Base-by-base conservation (phyloP, 176 grass and related monocot genomes). In the Poa annua region DNA sequence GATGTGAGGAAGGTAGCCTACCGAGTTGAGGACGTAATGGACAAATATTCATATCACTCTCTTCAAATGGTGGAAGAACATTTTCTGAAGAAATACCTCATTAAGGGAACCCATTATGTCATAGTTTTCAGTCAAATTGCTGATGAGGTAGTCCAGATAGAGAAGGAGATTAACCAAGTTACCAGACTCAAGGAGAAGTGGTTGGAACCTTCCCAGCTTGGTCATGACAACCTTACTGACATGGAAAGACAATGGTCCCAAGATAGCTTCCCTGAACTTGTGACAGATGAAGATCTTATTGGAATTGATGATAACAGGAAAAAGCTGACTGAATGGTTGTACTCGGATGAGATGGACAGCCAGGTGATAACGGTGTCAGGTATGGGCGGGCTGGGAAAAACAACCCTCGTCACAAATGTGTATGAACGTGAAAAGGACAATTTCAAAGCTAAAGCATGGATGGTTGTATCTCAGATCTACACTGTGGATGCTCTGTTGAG, bases 11-110 rank as follows among this genome's bases (percentile, higher is more conserved):
- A 56, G 65, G 6, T 70, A 21, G 79, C 79, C 20, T 71, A 81
- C 50, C 79, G 22, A 55, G 79, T 81, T 44, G 80, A 81, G 80
- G 66, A 81, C 20, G 66, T 82, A 22, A 59, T 82, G 80, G 80
- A 82, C 7, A 82, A 73, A 44, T 82, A 82, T 53, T 72, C 67
- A n/a, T 81, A 71, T 71, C 35, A 81, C 22, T 39, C 49, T 14
- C 21, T 71, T 81, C 66, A 81, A 71, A 41, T 81, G n/a, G 13
- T 39, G 5, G 80, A 81, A 81, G 66, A 81, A 81, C 1, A 15
- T 11, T 80, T 66, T 48, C 26, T 82, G 50, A 82, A 57, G 22
- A 71, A 45, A 14, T 16, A 29, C 35, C 52, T 81, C 48, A 69
- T 22, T 9, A 81, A 56, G 12, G 76, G 76, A 64, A 21, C 65